Evolutionary conservation across 2,329 filamentous ascomycete genomes (phyloP).

Genomic region (Colletotrichum orchidophilum): DNA sequence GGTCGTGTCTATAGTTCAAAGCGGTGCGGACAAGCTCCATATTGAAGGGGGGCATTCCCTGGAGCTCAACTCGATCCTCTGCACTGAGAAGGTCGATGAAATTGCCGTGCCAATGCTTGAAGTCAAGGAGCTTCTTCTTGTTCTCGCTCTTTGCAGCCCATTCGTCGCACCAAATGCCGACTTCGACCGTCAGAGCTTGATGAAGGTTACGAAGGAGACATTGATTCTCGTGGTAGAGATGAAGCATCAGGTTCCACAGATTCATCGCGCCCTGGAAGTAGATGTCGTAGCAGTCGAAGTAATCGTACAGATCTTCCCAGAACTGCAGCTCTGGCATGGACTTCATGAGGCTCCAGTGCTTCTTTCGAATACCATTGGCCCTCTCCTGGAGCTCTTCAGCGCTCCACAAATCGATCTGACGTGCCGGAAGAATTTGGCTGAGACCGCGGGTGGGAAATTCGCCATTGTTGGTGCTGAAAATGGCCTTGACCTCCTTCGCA

Average conservation of each 20-base stretch:
- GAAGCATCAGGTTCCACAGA: slow-evolving; percentile 56
- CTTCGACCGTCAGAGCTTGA: slow-evolving; percentile 39
- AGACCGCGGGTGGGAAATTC: slow-evolving; percentile 41
- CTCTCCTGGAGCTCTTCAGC: slow-evolving; percentile 48
- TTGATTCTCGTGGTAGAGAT: slow-evolving; percentile 52
- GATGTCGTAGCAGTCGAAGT: slow-evolving; percentile 59
- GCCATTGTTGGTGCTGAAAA: slow-evolving; percentile 51
- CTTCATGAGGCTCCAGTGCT: slow-evolving; percentile 48
- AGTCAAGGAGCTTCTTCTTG: slow-evolving; percentile 43
- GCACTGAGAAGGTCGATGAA: slow-evolving; percentile 41
- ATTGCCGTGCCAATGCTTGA: slow-evolving; percentile 35
- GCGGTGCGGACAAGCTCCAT: slow-evolving; percentile 44
- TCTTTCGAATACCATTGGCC: slow-evolving; percentile 50
- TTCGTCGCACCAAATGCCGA: slow-evolving; percentile 48
- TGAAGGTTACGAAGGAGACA: slow-evolving; percentile 41
- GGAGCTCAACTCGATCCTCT: slow-evolving; percentile 41
- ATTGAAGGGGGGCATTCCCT: slow-evolving; percentile 41
- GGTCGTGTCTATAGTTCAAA: slow-evolving; percentile 43
- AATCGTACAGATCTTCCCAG: slow-evolving; percentile 56
- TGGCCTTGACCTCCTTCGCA: slow-evolving; percentile 41
- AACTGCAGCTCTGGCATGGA: slow-evolving; percentile 41
- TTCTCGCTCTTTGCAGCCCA: slow-evolving; percentile 47
- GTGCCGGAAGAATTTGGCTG: slow-evolving; percentile 40
- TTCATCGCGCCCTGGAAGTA: slow-evolving; percentile 58
- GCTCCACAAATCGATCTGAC: slow-evolving; percentile 49